Evolutionary conservation across 768 basidiomycete species (phyloP), one percentile per base, ranked within the genome.

Genomic region (Cystofilobasidium capitatum): DNA sequence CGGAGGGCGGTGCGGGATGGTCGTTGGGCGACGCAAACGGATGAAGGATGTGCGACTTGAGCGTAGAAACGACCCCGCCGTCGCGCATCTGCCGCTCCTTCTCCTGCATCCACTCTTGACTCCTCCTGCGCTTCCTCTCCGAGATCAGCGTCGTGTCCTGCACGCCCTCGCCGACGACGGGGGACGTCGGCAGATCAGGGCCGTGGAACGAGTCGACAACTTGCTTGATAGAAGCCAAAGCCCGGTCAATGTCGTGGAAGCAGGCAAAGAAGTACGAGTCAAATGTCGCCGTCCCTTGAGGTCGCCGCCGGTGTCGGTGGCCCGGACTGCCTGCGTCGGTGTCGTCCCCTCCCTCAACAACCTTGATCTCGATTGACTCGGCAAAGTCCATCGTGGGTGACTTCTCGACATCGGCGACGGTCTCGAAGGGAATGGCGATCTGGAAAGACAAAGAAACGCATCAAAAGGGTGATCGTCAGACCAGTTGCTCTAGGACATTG

Each of bases 361-460:
- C 58, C 51, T 73, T 64, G 65, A 74, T 83, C 79, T 97, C 92
- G 68, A 99, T 87, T 0, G 92, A 93, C 76, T 96, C 92, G 70
- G 90, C 92, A 74, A 97, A 97, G 74, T 97, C 94, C 81, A 97
- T 86, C 1, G 88, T 88, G 0, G 85, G 82, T 10, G 89, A 88
- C 74, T 85, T 85, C 69, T 94, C 92, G 35, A 97, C 86, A 71
- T 96, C 91, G 58, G 91, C 77, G 69, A 99, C 84, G 6, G 85
- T 84, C 20, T 90, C 86, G 71, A 97, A 91, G 0, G 94, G 96
- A 59, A 99, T 91, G 35, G 92, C 91, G 74, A 99, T 91, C 89
- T 85, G 70, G 8, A 45, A 7, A 2, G 20, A 24, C 26, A 26
- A 26, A 2, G 31, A 1, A n/a, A n/a, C n/a, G n/a, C n/a, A n/a